These are phyloP conservation scores for Fusarium sp. DNA, from an alignment of 2,329 filamentous ascomycete genomes.

Conservation along the genomic window DNA sequence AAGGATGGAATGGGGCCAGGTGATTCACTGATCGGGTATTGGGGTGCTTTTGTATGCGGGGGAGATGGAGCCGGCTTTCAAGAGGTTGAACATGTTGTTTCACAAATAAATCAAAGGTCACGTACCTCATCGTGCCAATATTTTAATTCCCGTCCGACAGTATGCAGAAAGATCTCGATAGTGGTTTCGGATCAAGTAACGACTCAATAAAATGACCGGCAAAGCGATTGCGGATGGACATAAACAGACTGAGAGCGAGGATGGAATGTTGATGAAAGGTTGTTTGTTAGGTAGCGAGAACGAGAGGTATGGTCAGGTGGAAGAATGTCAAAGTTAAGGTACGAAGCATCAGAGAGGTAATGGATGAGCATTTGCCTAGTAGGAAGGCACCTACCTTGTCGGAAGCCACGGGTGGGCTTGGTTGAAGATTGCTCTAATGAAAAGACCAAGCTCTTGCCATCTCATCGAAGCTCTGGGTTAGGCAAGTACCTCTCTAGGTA, in stretches of 20 bases:
- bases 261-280: conserved; percentile 4
- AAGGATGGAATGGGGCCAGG: conserved; percentile 25
- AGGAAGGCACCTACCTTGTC: not conserved
- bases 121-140: conserved; percentile 31
- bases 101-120: conserved; percentile 5
- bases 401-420: conserved; percentile 1
- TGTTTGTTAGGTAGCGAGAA: not conserved
- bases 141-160: not conserved
- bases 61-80: conserved; percentile 15
- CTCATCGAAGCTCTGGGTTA: not conserved
- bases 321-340: not conserved
- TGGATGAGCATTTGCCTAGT: not conserved
- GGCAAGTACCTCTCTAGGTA: no score
- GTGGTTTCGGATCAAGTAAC: not conserved
- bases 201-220: not conserved
- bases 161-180: not conserved
- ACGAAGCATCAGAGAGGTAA: not conserved
- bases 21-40: conserved; percentile 30
- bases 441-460: not conserved
- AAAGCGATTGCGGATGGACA: not conserved
- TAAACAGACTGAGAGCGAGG: not conserved
- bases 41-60: conserved; percentile 26
- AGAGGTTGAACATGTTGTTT: not conserved
- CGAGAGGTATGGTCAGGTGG: not conserved
- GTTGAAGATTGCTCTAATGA: not conserved